These are phyloP conservation scores for Clausena lansium DNA, from an alignment of 345 rosid species.

Conservation along the genomic window DNA sequence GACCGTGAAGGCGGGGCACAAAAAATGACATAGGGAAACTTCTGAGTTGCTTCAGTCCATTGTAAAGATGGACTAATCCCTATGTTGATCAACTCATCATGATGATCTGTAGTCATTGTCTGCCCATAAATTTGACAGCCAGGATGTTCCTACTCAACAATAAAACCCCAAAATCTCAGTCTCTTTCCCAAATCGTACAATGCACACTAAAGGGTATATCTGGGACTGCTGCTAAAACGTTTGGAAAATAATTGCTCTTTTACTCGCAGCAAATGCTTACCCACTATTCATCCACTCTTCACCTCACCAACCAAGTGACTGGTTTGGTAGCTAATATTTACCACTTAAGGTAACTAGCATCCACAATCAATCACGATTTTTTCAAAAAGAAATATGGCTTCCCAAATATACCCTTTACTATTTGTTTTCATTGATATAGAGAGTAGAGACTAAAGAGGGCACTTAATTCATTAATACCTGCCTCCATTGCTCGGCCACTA, in stretches of 20 bases:
- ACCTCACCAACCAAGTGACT: no score
- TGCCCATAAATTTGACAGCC: conserved; percentile 79
- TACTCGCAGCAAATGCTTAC: background rate
- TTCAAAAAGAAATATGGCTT: no score
- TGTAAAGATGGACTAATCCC: conserved; percentile 75
- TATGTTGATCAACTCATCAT: conserved; percentile 67
- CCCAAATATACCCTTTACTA: no score
- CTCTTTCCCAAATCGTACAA: background rate
- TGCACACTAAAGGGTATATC: background rate
- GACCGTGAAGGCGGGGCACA: conserved; percentile 95
- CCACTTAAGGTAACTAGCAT: no score
- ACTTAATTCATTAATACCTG: conserved; percentile 39
- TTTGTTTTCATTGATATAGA: background rate
- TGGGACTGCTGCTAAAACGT: background rate
- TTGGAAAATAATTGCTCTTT: background rate
- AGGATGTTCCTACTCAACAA: conserved; percentile 65
- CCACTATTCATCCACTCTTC: background rate
- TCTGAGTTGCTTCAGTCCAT: conserved; percentile 38
- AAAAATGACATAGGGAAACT: conserved; percentile 72
- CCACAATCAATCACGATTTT: no score
- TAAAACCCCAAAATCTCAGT: background rate
- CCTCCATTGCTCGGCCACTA: conserved; percentile 86
- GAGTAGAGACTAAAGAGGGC: no score
- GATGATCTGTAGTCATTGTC: conserved; percentile 78
- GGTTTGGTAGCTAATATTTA: no score